Base-by-base conservation (phyloP, 2,329 filamentous ascomycete species). In the Cryphonectria radicalis region DNA sequence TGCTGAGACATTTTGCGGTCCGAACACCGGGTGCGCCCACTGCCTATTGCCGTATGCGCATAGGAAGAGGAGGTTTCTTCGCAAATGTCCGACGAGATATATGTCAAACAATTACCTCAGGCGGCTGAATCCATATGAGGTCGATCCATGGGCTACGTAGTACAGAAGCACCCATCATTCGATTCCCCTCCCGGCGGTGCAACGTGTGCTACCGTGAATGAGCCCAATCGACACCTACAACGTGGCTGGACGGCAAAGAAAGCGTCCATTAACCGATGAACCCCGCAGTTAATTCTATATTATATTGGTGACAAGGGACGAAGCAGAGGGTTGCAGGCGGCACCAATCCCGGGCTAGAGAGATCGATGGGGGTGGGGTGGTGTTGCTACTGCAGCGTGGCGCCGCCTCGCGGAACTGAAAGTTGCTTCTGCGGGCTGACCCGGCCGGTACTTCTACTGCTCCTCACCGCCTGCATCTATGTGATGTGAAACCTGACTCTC, bases 141-240 rank as follows among this genome's bases (percentile, higher is more conserved):
- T 67, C 60, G 68, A 42, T 53, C 65, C 64, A 70, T 53, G 22
- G 7, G 25, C 22, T 22, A n/a, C 35, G 71, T 70, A 14, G 40
- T 43, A 72, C 68, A 57, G 13, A 43, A 46, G 42, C 50, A 57
- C 43, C 60, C 65, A 70, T 72, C 71, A 64, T 70, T 67, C 71
- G 64, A 70, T 72, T 60, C 68, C 68, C 70, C n/a, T 67, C 35
- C 65, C 68, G 42, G 32, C 59, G 64, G 65, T 64, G 71, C 60
- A 40, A 40, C 59, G n/a, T 13, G 67, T 70, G 65, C 40, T 63
- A 70, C 70, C n/a, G 35, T 37, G 28, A 22, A 25, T n/a, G 22
- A 68, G 40, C 68, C 71, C 71, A 72, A 72, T 72, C 59, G 60
- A 60, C 66, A 55, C 14, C 50, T 13, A 25, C n/a, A 68, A 70